A percentile compares a stretch with the other conserved stretches of the same genome.
These are phyloP conservation scores for Globisporangium barbulae DNA, from an alignment of 352 stramenopile species.

Conservation along the genomic window DNA sequence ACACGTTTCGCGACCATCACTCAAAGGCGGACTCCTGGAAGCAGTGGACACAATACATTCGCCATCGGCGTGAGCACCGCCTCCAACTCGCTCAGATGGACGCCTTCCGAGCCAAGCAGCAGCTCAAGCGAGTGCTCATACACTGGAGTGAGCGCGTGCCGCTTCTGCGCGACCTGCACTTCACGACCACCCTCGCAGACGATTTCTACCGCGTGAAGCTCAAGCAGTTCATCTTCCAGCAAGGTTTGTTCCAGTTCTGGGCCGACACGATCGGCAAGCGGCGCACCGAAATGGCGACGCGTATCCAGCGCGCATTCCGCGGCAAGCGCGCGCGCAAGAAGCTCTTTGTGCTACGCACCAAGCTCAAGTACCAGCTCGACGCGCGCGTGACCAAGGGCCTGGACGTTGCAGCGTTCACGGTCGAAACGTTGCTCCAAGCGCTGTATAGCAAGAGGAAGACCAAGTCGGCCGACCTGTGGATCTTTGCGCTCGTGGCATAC, in stretches of 20 bases:
- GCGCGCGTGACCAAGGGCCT: constrained; percentile 12
- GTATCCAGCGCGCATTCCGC: constrained; percentile 30
- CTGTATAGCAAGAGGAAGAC: constrained; percentile 5
- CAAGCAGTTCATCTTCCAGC: constrained; percentile 21
- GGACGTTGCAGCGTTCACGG: constrained; percentile 20
- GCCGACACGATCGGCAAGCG: constrained; percentile 24
- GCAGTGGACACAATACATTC: constrained; percentile 22
- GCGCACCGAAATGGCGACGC: constrained; percentile 27
- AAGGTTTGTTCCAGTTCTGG: constrained; percentile 33
- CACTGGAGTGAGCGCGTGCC: constrained; percentile 25
- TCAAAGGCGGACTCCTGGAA: constrained; percentile 9
- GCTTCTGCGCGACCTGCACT: constrained; percentile 25
- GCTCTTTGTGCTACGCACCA: constrained; percentile 32
- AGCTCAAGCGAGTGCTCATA: background rate
- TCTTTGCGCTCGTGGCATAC: constrained; percentile 33
- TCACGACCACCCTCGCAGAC: constrained; percentile 18
- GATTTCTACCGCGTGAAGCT: constrained; percentile 19
- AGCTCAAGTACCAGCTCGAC: constrained; percentile 34
- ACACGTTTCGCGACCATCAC: background rate
- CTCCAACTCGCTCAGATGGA: constrained; percentile 19
- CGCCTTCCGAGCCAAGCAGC: background rate
- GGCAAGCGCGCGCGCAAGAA: constrained; percentile 25
- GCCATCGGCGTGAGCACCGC: constrained; percentile 12
- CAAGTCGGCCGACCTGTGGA: constrained; percentile 21
- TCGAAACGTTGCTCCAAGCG: constrained; percentile 14